Evolutionary conservation across 768 basidiomycete genomes (phyloP).

Genomic region (Podaxis sp.): DNA sequence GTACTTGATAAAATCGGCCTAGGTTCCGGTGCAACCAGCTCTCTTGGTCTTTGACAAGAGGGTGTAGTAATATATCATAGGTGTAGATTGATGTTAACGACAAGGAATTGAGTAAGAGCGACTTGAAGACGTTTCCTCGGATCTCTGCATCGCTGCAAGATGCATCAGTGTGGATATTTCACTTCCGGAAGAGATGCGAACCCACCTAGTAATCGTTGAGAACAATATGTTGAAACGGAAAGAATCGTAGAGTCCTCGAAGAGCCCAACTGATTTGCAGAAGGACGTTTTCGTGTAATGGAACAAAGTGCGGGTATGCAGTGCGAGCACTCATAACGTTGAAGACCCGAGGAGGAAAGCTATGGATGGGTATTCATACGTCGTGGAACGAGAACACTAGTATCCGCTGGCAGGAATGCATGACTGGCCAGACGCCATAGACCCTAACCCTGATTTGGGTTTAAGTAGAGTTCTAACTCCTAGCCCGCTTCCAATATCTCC

Average conservation of each 20-base stretch:
- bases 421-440: constrained; percentile 14
- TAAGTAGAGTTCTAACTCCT: neutral
- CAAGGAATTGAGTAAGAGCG: constrained; percentile 67
- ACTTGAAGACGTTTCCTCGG: constrained; percentile 73
- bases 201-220: constrained; percentile 57
- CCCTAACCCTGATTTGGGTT: constrained; percentile 40
- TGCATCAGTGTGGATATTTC: neutral
- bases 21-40: constrained; percentile 73
- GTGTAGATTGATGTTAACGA: constrained; percentile 72
- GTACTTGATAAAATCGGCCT: constrained; percentile 70
- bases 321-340: constrained; percentile 33
- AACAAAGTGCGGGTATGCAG: constrained; percentile 69
- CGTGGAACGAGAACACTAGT: constrained; percentile 9
- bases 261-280: constrained; percentile 61
- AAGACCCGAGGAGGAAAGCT: neutral
- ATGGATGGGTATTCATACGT: neutral
- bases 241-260: constrained; percentile 64
- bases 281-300: constrained; percentile 57
- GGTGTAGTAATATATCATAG: constrained; percentile 72
- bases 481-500: neutral
- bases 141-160: constrained; percentile 68
- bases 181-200: neutral
- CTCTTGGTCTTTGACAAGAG: constrained; percentile 60
- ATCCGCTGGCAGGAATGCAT: constrained; percentile 1
- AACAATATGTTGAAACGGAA: constrained; percentile 72